Percentiles rank a stretch among this genome's conserved stretches.
Evolutionary conservation across 2,329 filamentous ascomycete species (phyloP).

Genomic region (Apiospora rasikravindrae): DNA sequence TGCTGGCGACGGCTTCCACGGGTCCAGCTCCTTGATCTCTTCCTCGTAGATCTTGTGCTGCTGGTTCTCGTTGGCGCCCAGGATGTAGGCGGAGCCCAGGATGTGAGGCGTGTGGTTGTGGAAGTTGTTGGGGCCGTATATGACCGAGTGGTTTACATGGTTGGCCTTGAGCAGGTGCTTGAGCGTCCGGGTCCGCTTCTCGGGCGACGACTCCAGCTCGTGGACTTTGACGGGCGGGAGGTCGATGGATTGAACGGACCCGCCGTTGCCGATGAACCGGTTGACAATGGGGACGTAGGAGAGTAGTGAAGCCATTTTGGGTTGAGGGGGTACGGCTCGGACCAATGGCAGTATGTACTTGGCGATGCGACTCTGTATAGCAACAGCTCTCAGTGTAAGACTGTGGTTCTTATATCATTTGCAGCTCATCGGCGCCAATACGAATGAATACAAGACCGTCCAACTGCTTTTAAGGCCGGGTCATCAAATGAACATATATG

Average conservation of each 20-base stretch:
- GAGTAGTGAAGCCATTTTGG: slow-evolving; percentile 45
- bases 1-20: slow-evolving; percentile 82
- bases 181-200: slow-evolving; percentile 80
- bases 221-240: slow-evolving; percentile 75
- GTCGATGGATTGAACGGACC: slow-evolving; percentile 47
- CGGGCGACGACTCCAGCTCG: slow-evolving; percentile 78
- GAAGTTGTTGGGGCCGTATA: slow-evolving; percentile 76
- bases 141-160: slow-evolving; percentile 85
- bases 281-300: slow-evolving; percentile 49
- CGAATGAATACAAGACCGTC: background rate
- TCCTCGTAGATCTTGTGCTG: slow-evolving; percentile 82
- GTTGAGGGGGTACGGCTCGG: background rate
- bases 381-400: background rate
- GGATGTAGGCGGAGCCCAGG: slow-evolving; percentile 82
- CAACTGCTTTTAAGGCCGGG: background rate
- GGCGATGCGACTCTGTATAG: background rate
- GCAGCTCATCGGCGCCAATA: background rate
- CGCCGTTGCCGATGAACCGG: slow-evolving; percentile 40
- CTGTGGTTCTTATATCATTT: background rate
- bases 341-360: background rate
- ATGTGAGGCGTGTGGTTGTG: slow-evolving; percentile 87
- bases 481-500: background rate
- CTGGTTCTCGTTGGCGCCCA: slow-evolving; percentile 76
- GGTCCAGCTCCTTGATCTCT: slow-evolving; percentile 73
- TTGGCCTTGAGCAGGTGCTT: slow-evolving; percentile 93